A percentile compares a stretch with the other conserved stretches of the same genome.
phyloP scores from a whole-genome alignment of 2,329 filamentous ascomycete species.

The Xylaria digitata region DNA sequence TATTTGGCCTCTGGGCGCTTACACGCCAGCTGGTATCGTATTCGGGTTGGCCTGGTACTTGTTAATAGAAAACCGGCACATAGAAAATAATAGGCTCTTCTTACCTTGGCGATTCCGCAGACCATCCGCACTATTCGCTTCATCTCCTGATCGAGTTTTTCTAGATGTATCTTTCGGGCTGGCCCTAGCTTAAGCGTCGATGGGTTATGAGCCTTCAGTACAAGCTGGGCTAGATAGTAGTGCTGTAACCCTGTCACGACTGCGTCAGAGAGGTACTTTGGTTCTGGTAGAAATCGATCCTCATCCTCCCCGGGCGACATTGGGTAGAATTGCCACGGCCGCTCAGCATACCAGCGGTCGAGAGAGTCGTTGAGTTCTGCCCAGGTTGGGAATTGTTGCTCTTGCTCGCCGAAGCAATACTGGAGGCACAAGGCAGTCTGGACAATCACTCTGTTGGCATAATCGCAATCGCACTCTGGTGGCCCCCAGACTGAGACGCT shows the following conservation, averaged over 20 bases:
- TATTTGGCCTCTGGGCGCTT: background rate
- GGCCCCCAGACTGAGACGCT: background rate
- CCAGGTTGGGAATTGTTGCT: slow-evolving; percentile 3
- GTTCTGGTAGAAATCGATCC: slow-evolving; percentile 10
- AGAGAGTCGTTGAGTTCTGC: slow-evolving; percentile 4
- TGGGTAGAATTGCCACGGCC: slow-evolving; percentile 23
- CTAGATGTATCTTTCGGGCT: slow-evolving; percentile 13
- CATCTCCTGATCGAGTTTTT: slow-evolving; percentile 14
- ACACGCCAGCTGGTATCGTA: slow-evolving; percentile 10
- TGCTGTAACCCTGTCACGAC: slow-evolving; percentile 17
- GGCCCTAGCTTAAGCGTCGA: slow-evolving; percentile 2
- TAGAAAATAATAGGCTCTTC: background rate
- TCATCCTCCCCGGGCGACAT: slow-evolving; percentile 14
- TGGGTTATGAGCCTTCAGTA: slow-evolving; percentile 18
- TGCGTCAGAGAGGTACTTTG: slow-evolving; percentile 13
- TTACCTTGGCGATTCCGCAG: slow-evolving; percentile 21
- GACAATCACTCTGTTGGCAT: slow-evolving; percentile 19
- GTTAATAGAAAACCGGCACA: background rate
- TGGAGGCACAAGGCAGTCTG: slow-evolving; percentile 14
- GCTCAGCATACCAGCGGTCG: slow-evolving; percentile 11
- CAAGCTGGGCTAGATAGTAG: slow-evolving; percentile 16
- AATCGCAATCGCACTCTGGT: slow-evolving; percentile 17
- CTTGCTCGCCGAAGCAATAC: slow-evolving; percentile 21
- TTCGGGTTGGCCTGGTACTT: slow-evolving; percentile 12
- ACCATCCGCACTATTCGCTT: slow-evolving; percentile 9